Evolutionary conservation across 108 stramenopile genomes (phyloP).

Genomic region (Craspedostauros australis): DNA sequence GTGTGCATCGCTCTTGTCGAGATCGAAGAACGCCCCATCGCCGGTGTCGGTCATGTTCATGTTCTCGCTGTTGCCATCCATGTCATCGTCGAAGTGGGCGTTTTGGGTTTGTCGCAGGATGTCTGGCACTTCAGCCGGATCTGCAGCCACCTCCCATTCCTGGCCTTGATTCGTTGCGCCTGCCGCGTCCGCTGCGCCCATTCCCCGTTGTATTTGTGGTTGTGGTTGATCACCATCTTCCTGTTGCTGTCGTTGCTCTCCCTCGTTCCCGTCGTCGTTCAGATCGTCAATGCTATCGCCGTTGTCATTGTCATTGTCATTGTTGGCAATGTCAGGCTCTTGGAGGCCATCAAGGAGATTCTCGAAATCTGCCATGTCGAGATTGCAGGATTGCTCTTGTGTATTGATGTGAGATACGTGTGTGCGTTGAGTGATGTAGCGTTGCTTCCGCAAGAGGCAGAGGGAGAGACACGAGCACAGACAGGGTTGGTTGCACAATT

Average conservation of each 20-base stretch:
- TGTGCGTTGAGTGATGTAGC: too few species aligned
- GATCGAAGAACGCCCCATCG: not conserved
- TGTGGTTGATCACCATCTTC: not conserved
- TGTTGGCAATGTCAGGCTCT: conserved; percentile 14
- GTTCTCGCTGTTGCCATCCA: conserved; percentile 7
- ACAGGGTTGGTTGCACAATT: too few species aligned
- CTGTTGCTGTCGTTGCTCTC: conserved; percentile 5
- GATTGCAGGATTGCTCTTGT: too few species aligned
- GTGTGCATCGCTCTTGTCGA: conserved; percentile 1
- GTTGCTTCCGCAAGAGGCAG: too few species aligned
- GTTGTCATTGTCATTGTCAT: conserved; percentile 5
- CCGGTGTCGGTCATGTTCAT: not conserved
- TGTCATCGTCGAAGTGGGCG: not conserved
- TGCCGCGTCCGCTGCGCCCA: not conserved
- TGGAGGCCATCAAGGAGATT: conserved; percentile 50
- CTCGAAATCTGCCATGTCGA: conserved; percentile 71
- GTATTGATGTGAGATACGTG: too few species aligned
- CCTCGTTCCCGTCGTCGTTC: conserved; percentile 14
- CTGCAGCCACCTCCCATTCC: conserved; percentile 5
- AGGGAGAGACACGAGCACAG: too few species aligned
- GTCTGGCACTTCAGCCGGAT: not conserved
- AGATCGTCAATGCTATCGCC: conserved; percentile 34
- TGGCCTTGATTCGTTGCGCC: not conserved
- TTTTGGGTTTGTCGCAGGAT: not conserved
- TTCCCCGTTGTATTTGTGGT: not conserved